Conservation (phyloP, 2,329 filamentous ascomycete genomes). For the Penicillium sp. region DNA sequence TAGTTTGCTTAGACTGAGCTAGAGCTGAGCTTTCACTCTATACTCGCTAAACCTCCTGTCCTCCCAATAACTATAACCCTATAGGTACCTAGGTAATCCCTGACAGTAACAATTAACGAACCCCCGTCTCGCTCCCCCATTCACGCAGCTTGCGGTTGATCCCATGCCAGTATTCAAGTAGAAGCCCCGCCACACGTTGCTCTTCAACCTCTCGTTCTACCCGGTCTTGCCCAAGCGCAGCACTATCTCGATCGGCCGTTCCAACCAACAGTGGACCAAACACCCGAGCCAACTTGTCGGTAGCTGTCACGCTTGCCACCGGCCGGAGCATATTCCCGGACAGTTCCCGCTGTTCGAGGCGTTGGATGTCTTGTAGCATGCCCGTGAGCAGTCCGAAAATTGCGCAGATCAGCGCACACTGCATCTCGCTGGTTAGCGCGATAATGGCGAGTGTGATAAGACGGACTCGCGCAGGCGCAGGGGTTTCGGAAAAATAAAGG, state of each 20-base stretch:
- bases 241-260: conserved; percentile 7
- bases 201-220: conserved; percentile 26
- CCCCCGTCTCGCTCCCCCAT: not conserved
- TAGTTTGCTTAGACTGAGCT: no score
- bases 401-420: conserved; percentile 39
- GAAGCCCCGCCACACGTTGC: conserved; percentile 29
- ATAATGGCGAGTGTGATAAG: conserved; percentile 38
- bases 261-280: conserved; percentile 35
- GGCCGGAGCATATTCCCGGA: conserved; percentile 16
- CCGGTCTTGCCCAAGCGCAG: conserved; percentile 4
- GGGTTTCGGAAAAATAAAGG: conserved; percentile 26
- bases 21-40: not conserved
- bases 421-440: conserved; percentile 35
- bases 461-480: conserved; percentile 24
- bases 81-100: no score
- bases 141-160: conserved; percentile 30
- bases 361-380: conserved; percentile 27
- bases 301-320: conserved; percentile 22
- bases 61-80: not conserved
- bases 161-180: conserved; percentile 35
- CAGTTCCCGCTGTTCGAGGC: conserved; percentile 16
- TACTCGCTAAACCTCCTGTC: not conserved
- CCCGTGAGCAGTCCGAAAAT: conserved; percentile 37
- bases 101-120: not conserved
- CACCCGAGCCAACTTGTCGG: conserved; percentile 27